Conservation (phyloP, 75 land plant genomes). For the Selaginella tamariscina region DNA sequence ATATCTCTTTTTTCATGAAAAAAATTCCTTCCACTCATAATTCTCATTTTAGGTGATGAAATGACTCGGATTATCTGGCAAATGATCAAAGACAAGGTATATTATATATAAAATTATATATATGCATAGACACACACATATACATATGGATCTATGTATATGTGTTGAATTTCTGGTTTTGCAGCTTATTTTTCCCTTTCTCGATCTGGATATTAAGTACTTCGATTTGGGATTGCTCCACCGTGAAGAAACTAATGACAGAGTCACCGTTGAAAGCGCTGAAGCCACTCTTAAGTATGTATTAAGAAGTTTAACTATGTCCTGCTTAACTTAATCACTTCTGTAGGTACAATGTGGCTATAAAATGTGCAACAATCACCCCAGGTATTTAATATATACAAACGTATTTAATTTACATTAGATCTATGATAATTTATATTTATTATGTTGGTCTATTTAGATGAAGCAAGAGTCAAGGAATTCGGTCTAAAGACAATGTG, state of each 20-base stretch:
- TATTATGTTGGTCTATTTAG: slow-evolving; percentile 25
- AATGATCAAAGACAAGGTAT: slow-evolving; percentile 83
- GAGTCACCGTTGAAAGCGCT: slow-evolving; percentile 85
- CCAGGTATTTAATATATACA: slow-evolving; percentile 44
- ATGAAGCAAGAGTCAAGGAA: slow-evolving; percentile 88
- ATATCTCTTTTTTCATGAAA: not conserved
- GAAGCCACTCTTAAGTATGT: slow-evolving; percentile 86
- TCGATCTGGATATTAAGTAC: slow-evolving; percentile 91
- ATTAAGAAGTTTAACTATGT: not conserved
- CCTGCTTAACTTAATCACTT: not conserved
- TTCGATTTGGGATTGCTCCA: slow-evolving; percentile 82
- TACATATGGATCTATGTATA: not conserved
- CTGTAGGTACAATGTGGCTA: slow-evolving; percentile 85
- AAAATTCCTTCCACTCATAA: not conserved
- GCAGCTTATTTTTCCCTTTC: slow-evolving; percentile 88
- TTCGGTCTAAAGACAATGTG: slow-evolving; percentile 83
- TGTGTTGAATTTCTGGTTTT: slow-evolving; percentile 2
- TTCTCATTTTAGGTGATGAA: slow-evolving; percentile 60
- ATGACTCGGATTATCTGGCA: slow-evolving; percentile 92
- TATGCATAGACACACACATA: not conserved
- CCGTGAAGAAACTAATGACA: slow-evolving; percentile 91
- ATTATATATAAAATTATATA: not conserved
- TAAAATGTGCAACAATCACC: slow-evolving; percentile 97
- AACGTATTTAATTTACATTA: not conserved
- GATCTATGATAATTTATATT: not conserved